Conservation (phyloP, 2,329 filamentous ascomycete genomes). For the Penicillium polonicum region DNA sequence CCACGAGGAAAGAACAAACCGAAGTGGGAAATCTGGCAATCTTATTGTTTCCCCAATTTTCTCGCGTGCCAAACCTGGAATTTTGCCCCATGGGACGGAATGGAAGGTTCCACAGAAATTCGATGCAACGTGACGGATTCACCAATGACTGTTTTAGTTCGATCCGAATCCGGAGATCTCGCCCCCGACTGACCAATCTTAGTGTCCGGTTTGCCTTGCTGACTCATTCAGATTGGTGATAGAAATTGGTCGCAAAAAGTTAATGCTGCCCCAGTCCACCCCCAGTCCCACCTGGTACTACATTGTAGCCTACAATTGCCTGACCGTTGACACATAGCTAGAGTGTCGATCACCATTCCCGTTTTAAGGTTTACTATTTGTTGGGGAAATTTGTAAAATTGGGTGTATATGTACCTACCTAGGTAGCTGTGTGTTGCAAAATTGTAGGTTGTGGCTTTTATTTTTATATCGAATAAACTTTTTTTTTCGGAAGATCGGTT, state of each 20-base stretch:
- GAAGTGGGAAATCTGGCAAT: neutral
- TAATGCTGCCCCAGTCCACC: neutral
- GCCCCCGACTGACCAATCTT: neutral
- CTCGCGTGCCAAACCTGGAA: neutral
- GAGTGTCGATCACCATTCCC: neutral
- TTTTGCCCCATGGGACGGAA: constrained; percentile 2
- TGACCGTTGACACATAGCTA: neutral
- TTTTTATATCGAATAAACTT: neutral
- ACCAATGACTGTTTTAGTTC: constrained; percentile 5
- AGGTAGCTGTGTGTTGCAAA: neutral
- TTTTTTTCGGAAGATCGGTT: neutral
- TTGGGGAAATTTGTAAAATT: neutral
- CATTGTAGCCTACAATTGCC: neutral
- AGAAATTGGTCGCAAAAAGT: neutral
- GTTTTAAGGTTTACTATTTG: neutral
- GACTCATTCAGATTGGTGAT: constrained; percentile 12
- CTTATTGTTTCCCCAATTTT: constrained; percentile 3
- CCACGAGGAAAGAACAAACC: neutral
- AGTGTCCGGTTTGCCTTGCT: neutral
- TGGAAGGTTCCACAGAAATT: constrained; percentile 6
- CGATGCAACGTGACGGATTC: neutral
- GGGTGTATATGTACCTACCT: neutral
- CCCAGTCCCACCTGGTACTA: neutral
- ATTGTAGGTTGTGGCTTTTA: neutral
- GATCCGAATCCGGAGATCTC: constrained; percentile 2